Evolutionary conservation across 768 basidiomycete genomes (phyloP).

Genomic region (Neoboletus magnificus): DNA sequence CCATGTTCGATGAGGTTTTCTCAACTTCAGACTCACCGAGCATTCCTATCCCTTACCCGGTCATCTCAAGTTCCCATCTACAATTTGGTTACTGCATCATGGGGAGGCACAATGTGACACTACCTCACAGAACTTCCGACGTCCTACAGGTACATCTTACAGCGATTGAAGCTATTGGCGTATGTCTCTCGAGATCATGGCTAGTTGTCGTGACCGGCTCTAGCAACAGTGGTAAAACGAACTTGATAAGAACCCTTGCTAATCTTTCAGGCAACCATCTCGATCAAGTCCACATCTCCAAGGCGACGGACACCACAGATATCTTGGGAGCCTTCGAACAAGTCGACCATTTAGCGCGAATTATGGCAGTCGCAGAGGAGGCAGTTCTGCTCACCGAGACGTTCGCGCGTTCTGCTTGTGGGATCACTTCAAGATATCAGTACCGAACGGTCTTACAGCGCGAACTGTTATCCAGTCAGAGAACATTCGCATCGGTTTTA

Average conservation of each 20-base stretch:
- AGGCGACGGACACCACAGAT: conserved; percentile 88
- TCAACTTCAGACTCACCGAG: conserved; percentile 31
- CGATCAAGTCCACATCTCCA: conserved; percentile 74
- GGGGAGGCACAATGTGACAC: conserved; percentile 31
- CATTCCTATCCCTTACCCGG: conserved; percentile 36
- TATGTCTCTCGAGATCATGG: conserved; percentile 75
- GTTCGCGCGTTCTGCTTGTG: conserved; percentile 35
- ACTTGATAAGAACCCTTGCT: conserved; percentile 67
- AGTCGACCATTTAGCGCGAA: conserved; percentile 52
- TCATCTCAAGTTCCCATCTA: conserved; percentile 43
- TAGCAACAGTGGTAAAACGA: conserved; percentile 74
- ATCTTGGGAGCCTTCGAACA: conserved; percentile 96
- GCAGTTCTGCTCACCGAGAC: conserved; percentile 38
- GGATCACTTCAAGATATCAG: conserved; percentile 19
- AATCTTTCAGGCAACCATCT: conserved; percentile 64
- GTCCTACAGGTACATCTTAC: conserved; percentile 62
- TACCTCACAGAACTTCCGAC: conserved; percentile 42
- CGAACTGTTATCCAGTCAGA: conserved; percentile 14
- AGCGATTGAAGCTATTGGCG: conserved; percentile 70
- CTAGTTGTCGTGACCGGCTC: conserved; percentile 85
- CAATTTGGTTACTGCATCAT: conserved; percentile 65
- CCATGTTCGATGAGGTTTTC: conserved; percentile 56
- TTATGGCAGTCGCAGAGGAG: conserved; percentile 37
- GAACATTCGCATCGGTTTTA: conserved; percentile 22
- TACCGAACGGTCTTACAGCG: conserved; percentile 11